Base-by-base conservation (phyloP, 441 rosid species). In the Hura crepitans region DNA sequence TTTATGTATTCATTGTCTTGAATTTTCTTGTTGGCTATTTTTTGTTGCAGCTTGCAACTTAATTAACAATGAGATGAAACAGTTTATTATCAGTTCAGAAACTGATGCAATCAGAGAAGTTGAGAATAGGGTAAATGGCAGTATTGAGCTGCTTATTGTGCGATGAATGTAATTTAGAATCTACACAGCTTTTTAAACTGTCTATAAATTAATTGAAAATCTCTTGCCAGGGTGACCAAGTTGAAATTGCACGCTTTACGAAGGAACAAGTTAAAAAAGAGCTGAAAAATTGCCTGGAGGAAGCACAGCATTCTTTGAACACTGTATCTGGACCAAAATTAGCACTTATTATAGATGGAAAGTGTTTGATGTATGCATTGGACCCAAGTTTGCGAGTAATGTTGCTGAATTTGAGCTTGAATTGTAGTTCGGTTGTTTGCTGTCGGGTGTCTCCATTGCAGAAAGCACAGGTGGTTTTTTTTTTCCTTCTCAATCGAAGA, bases 391-490 rank as follows among this genome's bases (percentile, higher is more conserved):
- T 96, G 73, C 90, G 98, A 42, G 86, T 86, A 49, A 89, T 84
- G 82, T 85, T 96, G 51, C 97, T 96, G 79, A 93, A 85, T 80
- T 80, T 96, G 84, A 91, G 99, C 86, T 79, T 96, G 90, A 93
- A 91, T 79, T 96, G 99, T 77, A 83, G 82, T 74, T 91, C 98
- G 46, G 99, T 96, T 73, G 97, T 93, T 79, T 96, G 99, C 83
- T 96, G 99, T 74, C 96, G 99, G 58, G 99, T 96, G 80, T 96
- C 98, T 74, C 99, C 99, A 47, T 80, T 96, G 68, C 99, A 93
- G 83, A 96, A 96, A 84, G 98, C 99, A 31, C 99, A 96, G 97
- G 99, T 96, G 75, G 79, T 50, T 65, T 66, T 72, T 68, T 70
- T 61, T 35, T n/a, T n/a, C n/a, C n/a, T n/a, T 60, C 45, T 55